Conservation (phyloP, 305 asterid species). For the Fraxinus angustifolia region DNA sequence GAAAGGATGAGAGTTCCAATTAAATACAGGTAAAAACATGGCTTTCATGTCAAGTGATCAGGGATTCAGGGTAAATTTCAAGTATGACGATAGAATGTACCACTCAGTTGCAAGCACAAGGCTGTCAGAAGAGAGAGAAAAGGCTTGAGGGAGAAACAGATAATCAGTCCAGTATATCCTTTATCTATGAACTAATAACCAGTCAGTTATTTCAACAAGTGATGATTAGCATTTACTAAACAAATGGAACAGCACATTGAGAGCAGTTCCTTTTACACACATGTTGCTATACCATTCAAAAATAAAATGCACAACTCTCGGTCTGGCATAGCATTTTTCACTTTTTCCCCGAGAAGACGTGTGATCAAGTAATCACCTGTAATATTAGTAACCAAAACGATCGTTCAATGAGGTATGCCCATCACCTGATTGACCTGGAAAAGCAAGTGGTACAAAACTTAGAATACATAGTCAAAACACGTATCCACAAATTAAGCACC, state of each 20-base stretch:
- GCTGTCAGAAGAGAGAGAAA: not conserved
- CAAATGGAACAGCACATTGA: not conserved
- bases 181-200: not conserved
- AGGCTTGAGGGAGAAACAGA: not conserved
- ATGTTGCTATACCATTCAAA: not conserved
- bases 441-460: conserved; percentile 8
- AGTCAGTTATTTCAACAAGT: not conserved
- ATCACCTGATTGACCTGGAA: conserved; percentile 92
- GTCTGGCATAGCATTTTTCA: not conserved
- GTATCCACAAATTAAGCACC: not conserved
- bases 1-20: not conserved
- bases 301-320: not conserved
- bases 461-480: not conserved
- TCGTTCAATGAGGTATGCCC: conserved; percentile 93
- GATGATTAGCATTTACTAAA: not conserved
- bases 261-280: not conserved
- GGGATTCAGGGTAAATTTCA: not conserved
- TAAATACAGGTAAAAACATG: not conserved
- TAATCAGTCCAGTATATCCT: not conserved
- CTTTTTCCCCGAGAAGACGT: not conserved
- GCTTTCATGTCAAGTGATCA: not conserved
- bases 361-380: not conserved
- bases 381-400: conserved; percentile 68
- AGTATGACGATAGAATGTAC: not conserved
- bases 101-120: not conserved